Percentiles rank a stretch among this genome's conserved stretches.
Conservation (phyloP, 176 grass and related monocot species). For the Dactylis glomerata region DNA sequence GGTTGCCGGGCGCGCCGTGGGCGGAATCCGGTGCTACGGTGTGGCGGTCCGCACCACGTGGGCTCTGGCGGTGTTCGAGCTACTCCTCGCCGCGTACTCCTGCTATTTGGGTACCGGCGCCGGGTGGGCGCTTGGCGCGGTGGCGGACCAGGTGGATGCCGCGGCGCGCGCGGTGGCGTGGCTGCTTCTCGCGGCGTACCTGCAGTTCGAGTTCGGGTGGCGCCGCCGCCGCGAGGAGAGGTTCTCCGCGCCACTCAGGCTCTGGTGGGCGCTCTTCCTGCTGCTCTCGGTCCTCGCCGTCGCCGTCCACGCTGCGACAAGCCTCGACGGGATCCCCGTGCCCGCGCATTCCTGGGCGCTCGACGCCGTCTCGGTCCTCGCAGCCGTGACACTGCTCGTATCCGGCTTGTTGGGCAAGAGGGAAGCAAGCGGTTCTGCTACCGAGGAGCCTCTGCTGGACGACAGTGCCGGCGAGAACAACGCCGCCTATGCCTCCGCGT, state of each 20-base stretch:
- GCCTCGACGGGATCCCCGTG: slow-evolving; percentile 14
- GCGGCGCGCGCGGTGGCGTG: slow-evolving; percentile 49
- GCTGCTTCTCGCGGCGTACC: slow-evolving; percentile 53
- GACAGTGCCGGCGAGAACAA: background rate
- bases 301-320: slow-evolving; percentile 12
- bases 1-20: background rate
- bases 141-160: slow-evolving; percentile 15
- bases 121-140: slow-evolving; percentile 28
- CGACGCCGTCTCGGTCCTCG: slow-evolving; percentile 40
- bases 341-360: slow-evolving; percentile 39
- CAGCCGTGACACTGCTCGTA: slow-evolving; percentile 20
- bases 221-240: slow-evolving; percentile 17
- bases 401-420: slow-evolving; percentile 31
- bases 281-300: slow-evolving; percentile 34
- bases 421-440: background rate
- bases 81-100: slow-evolving; percentile 27
- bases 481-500: slow-evolving; percentile 29
- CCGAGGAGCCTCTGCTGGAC: slow-evolving; percentile 59
- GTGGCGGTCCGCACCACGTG: slow-evolving; percentile 31
- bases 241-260: slow-evolving; percentile 47
- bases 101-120: slow-evolving; percentile 7
- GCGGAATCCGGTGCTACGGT: slow-evolving; percentile 9
- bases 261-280: slow-evolving; percentile 57
- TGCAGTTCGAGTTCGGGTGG: slow-evolving; percentile 38
- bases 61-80: slow-evolving; percentile 25